Percentiles rank a stretch among this genome's conserved stretches.
These are phyloP conservation scores for Colletotrichum simmondsii DNA, from an alignment of 2,329 filamentous ascomycete genomes.

Conservation along the genomic window DNA sequence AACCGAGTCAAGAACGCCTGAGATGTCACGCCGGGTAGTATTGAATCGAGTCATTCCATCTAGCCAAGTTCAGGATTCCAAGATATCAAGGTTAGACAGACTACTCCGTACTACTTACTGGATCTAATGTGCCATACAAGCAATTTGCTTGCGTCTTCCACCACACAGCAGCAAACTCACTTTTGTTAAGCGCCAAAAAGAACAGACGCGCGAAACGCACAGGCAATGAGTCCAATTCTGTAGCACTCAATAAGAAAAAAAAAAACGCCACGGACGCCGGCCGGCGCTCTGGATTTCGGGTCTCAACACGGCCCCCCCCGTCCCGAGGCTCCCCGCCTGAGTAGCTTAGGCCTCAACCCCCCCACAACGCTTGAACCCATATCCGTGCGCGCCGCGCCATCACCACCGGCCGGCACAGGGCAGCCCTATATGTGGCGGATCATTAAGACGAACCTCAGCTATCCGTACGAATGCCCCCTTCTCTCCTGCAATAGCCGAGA, in stretches of 20 bases:
- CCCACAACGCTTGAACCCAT: background rate
- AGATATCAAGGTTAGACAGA: too few species aligned
- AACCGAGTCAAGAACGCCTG: background rate
- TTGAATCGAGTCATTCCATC: background rate
- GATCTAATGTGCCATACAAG: too few species aligned
- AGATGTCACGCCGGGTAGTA: background rate
- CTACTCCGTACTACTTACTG: too few species aligned
- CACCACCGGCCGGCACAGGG: background rate
- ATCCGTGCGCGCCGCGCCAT: background rate
- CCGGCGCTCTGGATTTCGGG: background rate
- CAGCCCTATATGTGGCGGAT: background rate
- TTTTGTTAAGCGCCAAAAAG: background rate
- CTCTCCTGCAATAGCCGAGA: background rate
- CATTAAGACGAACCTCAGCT: background rate
- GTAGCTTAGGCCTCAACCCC: too few species aligned
- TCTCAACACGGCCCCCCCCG: background rate
- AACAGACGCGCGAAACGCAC: conserved; percentile 20
- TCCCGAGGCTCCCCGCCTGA: background rate
- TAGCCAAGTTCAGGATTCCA: background rate
- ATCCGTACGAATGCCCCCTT: too few species aligned
- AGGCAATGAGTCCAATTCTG: too few species aligned
- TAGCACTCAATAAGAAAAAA: background rate
- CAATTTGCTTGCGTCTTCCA: background rate
- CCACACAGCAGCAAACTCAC: background rate
- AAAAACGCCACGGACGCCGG: background rate